These are phyloP conservation scores for Lepidium sativum DNA, from an alignment of 345 rosid species.

Conservation along the genomic window DNA sequence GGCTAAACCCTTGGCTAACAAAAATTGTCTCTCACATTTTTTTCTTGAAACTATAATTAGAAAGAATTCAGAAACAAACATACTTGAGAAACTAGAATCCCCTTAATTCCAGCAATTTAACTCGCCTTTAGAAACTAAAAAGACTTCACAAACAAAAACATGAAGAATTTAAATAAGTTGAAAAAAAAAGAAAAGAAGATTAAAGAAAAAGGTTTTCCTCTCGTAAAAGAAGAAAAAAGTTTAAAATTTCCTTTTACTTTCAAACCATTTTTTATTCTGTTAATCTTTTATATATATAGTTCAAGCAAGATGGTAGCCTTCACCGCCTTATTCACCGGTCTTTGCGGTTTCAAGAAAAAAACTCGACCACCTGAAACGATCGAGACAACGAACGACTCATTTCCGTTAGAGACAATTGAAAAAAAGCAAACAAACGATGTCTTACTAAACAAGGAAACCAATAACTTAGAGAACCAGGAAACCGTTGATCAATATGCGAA, in stretches of 20 bases:
- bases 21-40: not conserved
- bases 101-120: conserved; percentile 10
- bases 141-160: conserved; percentile 1
- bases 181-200: too few relatives aligned
- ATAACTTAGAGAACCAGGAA: not conserved
- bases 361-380: not conserved
- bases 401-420: not conserved
- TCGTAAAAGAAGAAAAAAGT: not conserved
- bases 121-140: not conserved
- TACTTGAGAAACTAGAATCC: conserved; percentile 2
- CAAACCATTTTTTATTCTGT: not conserved
- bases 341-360: conserved; percentile 40
- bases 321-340: conserved; percentile 28
- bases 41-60: conserved; percentile 7
- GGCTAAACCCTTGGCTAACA: not conserved
- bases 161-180: not conserved
- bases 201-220: too few relatives aligned
- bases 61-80: not conserved
- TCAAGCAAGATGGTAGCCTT: conserved; percentile 21
- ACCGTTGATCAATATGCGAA: not conserved
- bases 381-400: not conserved
- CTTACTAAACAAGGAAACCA: not conserved
- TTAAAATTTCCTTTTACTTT: not conserved
- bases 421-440: not conserved
- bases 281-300: not conserved